These are phyloP conservation scores for Didymella glomerata DNA, from an alignment of 2,329 filamentous ascomycete species.

Conservation along the genomic window DNA sequence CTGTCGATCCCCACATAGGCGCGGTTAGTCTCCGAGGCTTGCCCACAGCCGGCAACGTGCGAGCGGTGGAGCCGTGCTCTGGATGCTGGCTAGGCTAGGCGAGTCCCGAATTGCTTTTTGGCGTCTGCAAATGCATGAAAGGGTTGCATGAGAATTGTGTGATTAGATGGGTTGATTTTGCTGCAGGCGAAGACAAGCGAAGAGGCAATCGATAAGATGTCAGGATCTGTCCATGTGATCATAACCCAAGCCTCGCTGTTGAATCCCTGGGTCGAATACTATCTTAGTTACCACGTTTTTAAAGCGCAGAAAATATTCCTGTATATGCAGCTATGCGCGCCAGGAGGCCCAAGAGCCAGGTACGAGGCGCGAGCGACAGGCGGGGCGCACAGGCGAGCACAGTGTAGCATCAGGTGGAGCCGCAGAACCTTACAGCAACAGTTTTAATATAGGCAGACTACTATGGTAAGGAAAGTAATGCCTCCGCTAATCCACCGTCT, in stretches of 20 bases:
- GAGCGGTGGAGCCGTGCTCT: constrained; percentile 25
- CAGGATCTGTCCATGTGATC: neutral
- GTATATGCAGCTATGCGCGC: constrained; percentile 16
- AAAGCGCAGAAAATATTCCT: constrained; percentile 22
- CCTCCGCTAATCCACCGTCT: constrained; percentile 1
- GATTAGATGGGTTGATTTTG: constrained; percentile 1
- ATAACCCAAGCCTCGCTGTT: neutral
- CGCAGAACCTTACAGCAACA: constrained; percentile 19
- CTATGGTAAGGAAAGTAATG: constrained; percentile 26
- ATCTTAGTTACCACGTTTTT: constrained; percentile 13
- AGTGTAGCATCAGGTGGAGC: constrained; percentile 6
- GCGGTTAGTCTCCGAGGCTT: constrained; percentile 32
- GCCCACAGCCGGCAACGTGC: constrained; percentile 21
- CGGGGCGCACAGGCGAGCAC: constrained; percentile 19
- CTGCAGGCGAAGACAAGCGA: neutral
- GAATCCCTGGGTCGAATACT: neutral
- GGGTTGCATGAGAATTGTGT: constrained; percentile 6
- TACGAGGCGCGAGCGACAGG: constrained; percentile 18
- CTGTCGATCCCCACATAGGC: constrained; percentile 37
- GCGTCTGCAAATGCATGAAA: constrained; percentile 29
- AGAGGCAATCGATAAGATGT: neutral
- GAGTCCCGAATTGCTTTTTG: constrained; percentile 29
- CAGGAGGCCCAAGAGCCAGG: constrained; percentile 25
- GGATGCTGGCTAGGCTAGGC: constrained; percentile 34
- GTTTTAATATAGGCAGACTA: constrained; percentile 26